These are phyloP conservation scores for Apophysomyces elegans DNA, from an alignment of 371 early-diverging fungal genomes.

Conservation along the genomic window DNA sequence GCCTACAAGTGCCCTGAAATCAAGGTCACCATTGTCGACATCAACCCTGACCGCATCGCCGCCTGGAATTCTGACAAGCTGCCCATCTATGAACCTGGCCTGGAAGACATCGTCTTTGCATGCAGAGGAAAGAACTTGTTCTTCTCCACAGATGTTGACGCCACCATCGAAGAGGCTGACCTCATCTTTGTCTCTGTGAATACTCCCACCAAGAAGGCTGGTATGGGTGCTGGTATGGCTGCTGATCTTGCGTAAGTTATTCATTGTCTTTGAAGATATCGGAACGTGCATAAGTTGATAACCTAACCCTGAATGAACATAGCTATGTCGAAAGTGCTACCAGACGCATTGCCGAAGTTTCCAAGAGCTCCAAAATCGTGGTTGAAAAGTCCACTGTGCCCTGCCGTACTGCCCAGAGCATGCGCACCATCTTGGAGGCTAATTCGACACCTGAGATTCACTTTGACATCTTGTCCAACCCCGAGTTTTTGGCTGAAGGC, in stretches of 20 bases:
- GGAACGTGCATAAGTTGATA: background rate
- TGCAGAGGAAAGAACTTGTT: slow-evolving; percentile 82
- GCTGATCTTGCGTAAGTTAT: slow-evolving; percentile 83
- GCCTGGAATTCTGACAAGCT: slow-evolving; percentile 89
- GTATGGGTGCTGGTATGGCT: slow-evolving; percentile 82
- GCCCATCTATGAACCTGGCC: slow-evolving; percentile 92
- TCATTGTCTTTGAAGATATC: background rate
- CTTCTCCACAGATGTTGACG: slow-evolving; percentile 82
- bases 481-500: slow-evolving; percentile 97
- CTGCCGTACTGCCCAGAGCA: slow-evolving; percentile 90
- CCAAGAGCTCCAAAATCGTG: slow-evolving; percentile 86
- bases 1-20: slow-evolving; percentile 89
- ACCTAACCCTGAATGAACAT: slow-evolving; percentile 4
- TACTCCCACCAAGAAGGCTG: slow-evolving; percentile 84
- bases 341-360: slow-evolving; percentile 86
- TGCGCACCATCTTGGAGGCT: slow-evolving; percentile 87
- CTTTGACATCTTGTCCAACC: slow-evolving; percentile 94
- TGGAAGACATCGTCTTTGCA: slow-evolving; percentile 79
- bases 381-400: slow-evolving; percentile 97
- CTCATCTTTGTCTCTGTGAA: slow-evolving; percentile 91
- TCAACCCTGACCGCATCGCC: slow-evolving; percentile 76
- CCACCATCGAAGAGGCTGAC: slow-evolving; percentile 79
- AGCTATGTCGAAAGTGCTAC: slow-evolving; percentile 89
- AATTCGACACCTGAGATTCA: slow-evolving; percentile 74
- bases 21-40: slow-evolving; percentile 89